phyloP scores from a whole-genome alignment of 2,329 filamentous ascomycete genomes.

The Sordariomycetes sp. region DNA sequence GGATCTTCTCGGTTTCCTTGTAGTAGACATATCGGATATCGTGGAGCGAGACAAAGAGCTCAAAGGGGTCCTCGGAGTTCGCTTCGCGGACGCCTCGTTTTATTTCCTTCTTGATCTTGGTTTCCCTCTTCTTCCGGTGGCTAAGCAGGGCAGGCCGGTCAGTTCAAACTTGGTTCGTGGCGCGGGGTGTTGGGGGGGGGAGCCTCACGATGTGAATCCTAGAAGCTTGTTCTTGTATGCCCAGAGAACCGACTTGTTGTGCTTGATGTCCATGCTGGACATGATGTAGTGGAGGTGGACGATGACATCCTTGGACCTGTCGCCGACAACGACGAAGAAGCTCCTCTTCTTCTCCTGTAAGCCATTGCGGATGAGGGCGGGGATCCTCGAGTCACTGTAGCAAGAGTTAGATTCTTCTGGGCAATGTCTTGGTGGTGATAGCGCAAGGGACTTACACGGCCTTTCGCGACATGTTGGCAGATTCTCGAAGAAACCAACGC shows the following conservation, averaged over 20 bases:
- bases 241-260: conserved; percentile 89
- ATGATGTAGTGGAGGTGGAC: conserved; percentile 90
- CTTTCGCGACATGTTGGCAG: conserved; percentile 2
- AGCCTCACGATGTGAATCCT: conserved; percentile 55
- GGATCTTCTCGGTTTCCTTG: conserved; percentile 98
- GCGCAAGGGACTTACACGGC: conserved; percentile 1
- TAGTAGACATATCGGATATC: conserved; percentile 99
- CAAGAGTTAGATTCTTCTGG: background rate
- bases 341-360: conserved; percentile 93
- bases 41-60: conserved; percentile 91
- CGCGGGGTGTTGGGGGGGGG: background rate
- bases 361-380: conserved; percentile 82
- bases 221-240: conserved; percentile 97
- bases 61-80: conserved; percentile 90
- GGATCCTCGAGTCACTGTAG: conserved; percentile 77
- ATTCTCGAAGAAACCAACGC: background rate
- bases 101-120: conserved; percentile 97
- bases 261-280: conserved; percentile 78
- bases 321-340: conserved; percentile 95
- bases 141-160: conserved; percentile 23
- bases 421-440: background rate
- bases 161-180: background rate
- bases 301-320: conserved; percentile 91
- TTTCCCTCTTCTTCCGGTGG: conserved; percentile 95
- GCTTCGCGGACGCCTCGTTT: conserved; percentile 88